Conservation (phyloP, 345 rosid species). For the Linum lewisii region DNA sequence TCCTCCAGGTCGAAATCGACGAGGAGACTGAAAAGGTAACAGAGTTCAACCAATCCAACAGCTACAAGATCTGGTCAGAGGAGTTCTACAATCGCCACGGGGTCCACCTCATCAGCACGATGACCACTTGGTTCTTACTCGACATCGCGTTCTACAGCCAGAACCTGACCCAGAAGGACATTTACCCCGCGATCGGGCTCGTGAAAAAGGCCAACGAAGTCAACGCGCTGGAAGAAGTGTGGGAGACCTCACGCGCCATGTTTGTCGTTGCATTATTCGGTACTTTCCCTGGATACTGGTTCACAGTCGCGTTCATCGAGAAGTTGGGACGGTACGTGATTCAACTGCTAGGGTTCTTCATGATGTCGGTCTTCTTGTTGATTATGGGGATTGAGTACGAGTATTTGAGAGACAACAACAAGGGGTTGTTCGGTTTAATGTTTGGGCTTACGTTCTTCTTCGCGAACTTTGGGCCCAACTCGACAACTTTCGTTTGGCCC, state of each 20-base stretch:
- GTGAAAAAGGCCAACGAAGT: background rate
- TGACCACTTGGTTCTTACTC: constrained; percentile 44
- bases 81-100: constrained; percentile 43
- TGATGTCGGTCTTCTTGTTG: constrained; percentile 50
- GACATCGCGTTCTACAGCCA: constrained; percentile 57
- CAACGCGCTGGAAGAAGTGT: constrained; percentile 36
- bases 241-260: constrained; percentile 41
- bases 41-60: constrained; percentile 22
- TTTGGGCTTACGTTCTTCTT: constrained; percentile 47
- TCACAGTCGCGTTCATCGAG: constrained; percentile 41
- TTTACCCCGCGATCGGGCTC: constrained; percentile 34
- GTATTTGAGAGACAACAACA: constrained; percentile 19
- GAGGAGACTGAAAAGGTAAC: constrained; percentile 23
- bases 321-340: constrained; percentile 36
- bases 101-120: constrained; percentile 35
- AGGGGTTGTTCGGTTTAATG: constrained; percentile 22
- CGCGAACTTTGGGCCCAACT: constrained; percentile 55
- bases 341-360: constrained; percentile 44
- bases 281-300: constrained; percentile 57
- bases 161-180: constrained; percentile 45
- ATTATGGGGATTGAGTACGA: constrained; percentile 29
- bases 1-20: constrained; percentile 34
- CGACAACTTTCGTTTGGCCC: constrained; percentile 48
- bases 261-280: constrained; percentile 34
- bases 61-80: constrained; percentile 20